Base-by-base conservation (phyloP, 2,329 filamentous ascomycete genomes). In the Cryphonectria japonica region DNA sequence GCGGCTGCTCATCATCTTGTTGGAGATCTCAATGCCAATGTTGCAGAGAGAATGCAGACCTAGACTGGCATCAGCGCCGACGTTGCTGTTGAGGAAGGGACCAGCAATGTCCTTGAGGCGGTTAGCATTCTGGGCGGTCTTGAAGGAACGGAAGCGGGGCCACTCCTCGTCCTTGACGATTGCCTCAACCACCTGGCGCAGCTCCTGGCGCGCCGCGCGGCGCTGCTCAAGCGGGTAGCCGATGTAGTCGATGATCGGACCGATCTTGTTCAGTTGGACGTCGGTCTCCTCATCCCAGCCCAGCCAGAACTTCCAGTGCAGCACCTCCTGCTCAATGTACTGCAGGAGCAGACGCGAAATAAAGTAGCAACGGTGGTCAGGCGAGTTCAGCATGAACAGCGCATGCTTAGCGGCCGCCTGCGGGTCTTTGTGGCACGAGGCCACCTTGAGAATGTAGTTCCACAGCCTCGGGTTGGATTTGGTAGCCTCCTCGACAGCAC, bases 11-110 rank as follows among this genome's bases (percentile, higher is more conserved):
- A 85, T 82, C 75, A 89, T 83, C 74, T 82, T 81, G 59, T 81
- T 81, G 1, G 85, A 85, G 5, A 86, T 76, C 46, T 83, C 81
- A 79, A 84, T 84, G 0, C 83, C 83, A 14, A 77, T 75, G 69
- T 80, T 79, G 65, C 81, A 78, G 37, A 87, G 79, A 67, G 73
- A 72, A 73, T 80, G 79, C 37, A 87, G 80, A 69, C 86, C 85
- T 61, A 78, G 78, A 67, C 79, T 80, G 14, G 85, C 84, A 5
- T 79, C 78, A 5, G 80, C 74, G 41, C 78, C 76, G 9, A 75
- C 72, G 71, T 85, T 82, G 16, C 83, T 75, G 62, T 80, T 78
- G 7, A 86, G 78, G 69, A 87, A 82, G 29, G 86, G 82, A 0
- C 82, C 79, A 4, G 85, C 71, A 68, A 82, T 78, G 67, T 78